Evolutionary conservation across 768 basidiomycete species (phyloP), one percentile per base, ranked within the genome.

Genomic region (Panus rudis): DNA sequence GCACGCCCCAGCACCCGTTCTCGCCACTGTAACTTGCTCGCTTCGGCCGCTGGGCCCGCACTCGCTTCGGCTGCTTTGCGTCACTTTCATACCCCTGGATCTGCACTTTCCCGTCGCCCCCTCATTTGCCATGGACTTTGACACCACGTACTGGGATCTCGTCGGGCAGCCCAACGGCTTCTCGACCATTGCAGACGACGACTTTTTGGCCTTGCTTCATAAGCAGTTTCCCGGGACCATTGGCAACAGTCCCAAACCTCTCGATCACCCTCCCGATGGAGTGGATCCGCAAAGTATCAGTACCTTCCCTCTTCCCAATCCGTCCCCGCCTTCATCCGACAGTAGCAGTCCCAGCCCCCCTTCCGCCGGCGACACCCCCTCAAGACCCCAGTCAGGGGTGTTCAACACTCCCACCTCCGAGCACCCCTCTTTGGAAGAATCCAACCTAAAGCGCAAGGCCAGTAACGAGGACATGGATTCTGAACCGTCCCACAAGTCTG

Each of bases 261-360:
- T 54, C 12, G 22, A 62, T 0, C 53, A 52, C 43, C 34, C 52
- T 34, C 63, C 57, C 17, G 67, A 71, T 49, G 69, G 66, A 44
- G 66, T 83, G 46, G 76, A 84, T 54, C 80, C 81, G 0, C 76
- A 82, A 60, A 74, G 60, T 53, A 71, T 82, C 28, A 69, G 70
- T 10, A 62, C 66, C 10, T 70, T 70, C 42, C 67, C 77, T 3
- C 60, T 76, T 5, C 67, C 75, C 19, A 75, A 67, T 46, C 59
- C 75, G 33, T 77, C 74, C 19, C 79, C 86, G 4, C 73, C 78
- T 2, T 81, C 81, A 0, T 65, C 61, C 49, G 85, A 84, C 52
- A 83, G 85, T 53, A 85, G 81, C 62, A 84, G 81, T 48, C 85
- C 87, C 26, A 89, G 85, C 52, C 84, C 88, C 2, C 75, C 80